Conservation (phyloP, 2,329 filamentous ascomycete species). For the Fonsecaea monophora region DNA sequence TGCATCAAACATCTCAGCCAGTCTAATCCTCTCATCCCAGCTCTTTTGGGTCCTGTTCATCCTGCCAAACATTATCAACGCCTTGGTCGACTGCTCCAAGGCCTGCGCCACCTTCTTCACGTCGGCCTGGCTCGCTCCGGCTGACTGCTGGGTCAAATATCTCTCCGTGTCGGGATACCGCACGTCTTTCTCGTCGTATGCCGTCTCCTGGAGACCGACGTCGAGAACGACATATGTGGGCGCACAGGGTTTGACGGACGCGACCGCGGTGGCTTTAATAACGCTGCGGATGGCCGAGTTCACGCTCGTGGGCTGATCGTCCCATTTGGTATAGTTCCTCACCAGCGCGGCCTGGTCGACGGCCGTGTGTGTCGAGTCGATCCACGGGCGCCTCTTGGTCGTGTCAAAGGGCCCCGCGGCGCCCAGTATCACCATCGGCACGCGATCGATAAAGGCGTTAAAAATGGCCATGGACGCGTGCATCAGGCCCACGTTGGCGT, state of each 20-base stretch:
- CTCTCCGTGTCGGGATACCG: conserved; percentile 17
- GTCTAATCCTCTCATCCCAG: conserved; percentile 13
- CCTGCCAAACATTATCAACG: conserved; percentile 19
- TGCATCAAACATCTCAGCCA: conserved; percentile 14
- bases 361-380: conserved; percentile 17
- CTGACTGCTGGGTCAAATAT: conserved; percentile 16
- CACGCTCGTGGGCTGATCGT: conserved; percentile 16
- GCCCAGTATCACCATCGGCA: conserved; percentile 13
- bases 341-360: conserved; percentile 15
- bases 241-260: conserved; percentile 14
- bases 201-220: conserved; percentile 9
- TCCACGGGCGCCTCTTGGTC: conserved; percentile 13
- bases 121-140: conserved; percentile 5
- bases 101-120: conserved; percentile 15
- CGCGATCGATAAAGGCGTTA: conserved; percentile 18
- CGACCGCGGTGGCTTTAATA: conserved; percentile 14
- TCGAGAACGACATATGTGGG: conserved; percentile 15
- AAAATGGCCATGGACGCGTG: conserved; percentile 16
- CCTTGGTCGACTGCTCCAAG: conserved; percentile 7
- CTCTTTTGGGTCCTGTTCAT: conserved; percentile 16
- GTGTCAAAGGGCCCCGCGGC: conserved; percentile 12
- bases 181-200: conserved; percentile 11
- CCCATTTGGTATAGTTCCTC: conserved; percentile 19
- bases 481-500: conserved; percentile 18
- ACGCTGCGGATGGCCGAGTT: conserved; percentile 18